phyloP scores from a whole-genome alignment of 768 basidiomycete species.

The Amanita jacksonii region DNA sequence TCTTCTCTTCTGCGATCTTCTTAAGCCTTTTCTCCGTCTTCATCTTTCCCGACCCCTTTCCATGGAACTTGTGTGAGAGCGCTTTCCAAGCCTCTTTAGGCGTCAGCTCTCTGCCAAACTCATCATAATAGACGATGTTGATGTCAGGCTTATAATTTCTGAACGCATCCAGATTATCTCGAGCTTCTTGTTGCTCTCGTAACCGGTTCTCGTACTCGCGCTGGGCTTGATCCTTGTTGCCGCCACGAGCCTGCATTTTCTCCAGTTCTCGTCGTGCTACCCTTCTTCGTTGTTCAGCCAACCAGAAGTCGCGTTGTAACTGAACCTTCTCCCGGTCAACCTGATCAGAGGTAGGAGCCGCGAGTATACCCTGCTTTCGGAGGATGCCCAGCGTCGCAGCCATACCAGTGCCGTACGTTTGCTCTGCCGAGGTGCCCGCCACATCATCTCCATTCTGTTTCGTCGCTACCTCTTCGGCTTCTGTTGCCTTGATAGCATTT shows the following conservation, averaged over 20 bases:
- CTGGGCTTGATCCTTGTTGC: conserved; percentile 84
- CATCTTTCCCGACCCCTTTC: conserved; percentile 92
- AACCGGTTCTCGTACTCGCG: conserved; percentile 91
- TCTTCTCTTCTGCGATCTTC: conserved; percentile 97
- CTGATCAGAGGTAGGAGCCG: conserved; percentile 52
- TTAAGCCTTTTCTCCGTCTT: conserved; percentile 95
- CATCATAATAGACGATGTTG: conserved; percentile 94
- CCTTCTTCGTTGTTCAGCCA: conserved; percentile 73
- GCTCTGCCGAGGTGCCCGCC: conserved; percentile 61
- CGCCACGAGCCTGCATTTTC: conserved; percentile 63
- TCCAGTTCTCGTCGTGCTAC: conserved; percentile 77
- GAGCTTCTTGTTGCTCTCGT: conserved; percentile 86
- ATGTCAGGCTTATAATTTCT: conserved; percentile 96
- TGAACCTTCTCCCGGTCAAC: conserved; percentile 74
- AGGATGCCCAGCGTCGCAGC: conserved; percentile 84
- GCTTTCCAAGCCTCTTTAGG: conserved; percentile 99
- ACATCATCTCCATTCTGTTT: conserved; percentile 22
- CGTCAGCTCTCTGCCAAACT: conserved; percentile 80
- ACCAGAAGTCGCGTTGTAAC: conserved; percentile 80
- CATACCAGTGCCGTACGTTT: conserved; percentile 76
- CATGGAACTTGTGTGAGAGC: conserved; percentile 95
- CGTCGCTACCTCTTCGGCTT: conserved; percentile 40
- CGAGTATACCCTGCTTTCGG: conserved; percentile 84
- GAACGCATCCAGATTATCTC: conserved; percentile 72
- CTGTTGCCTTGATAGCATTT: conserved; percentile 52